Evolutionary conservation across 2,329 filamentous ascomycete species (phyloP), one percentile per base, ranked within the genome.

Genomic region (Nannizziopsis barbatae): DNA sequence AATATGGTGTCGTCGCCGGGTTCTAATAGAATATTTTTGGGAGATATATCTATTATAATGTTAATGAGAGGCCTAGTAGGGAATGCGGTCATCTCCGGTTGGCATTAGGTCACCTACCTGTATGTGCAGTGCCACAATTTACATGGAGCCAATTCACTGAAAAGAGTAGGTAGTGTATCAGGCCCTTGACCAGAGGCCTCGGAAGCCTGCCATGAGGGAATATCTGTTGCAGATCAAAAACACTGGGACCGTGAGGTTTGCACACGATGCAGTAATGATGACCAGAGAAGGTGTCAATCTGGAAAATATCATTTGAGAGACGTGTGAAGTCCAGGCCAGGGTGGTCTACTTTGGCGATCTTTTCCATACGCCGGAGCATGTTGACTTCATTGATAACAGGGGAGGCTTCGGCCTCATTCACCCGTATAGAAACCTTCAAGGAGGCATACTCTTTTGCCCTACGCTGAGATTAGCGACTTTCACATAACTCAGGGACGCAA

Each of bases 221-320:
- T 8, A 44, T 42, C 22, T 53, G 47, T 38, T 57, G 56, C 30
- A 61, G 42, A n/a, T 39, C 43, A 30, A 55, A 52, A 38, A 60
- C 27, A 47, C 58, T 59, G 31, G 44, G 38, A 14, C 59, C 56
- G 37, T 60, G 55, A 14, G 57, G 55, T 30, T 56, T 52, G 0
- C 43, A 53, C 2, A 49, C 54, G 31, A 62, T 57, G 42, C 60
- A 62, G 12, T 57, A 52, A 52, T 61, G 57, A 5, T 36, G 40
- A 14, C 17, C 10, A 20, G 9, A 42, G 6, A 15, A 2, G 6
- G 44, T 50, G n/a, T 56, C 40, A 37, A 56, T 38, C 38, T 59
- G 47, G 42, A 59, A 60, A n/a, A 56, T 55, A 14, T 60, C 56
- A 1, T 46, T 27, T 6, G 56, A 53, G 42, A 58, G 52, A 8